Evolutionary conservation across 2,329 filamentous ascomycete species (phyloP).

Genomic region (Monilinia fructicola): DNA sequence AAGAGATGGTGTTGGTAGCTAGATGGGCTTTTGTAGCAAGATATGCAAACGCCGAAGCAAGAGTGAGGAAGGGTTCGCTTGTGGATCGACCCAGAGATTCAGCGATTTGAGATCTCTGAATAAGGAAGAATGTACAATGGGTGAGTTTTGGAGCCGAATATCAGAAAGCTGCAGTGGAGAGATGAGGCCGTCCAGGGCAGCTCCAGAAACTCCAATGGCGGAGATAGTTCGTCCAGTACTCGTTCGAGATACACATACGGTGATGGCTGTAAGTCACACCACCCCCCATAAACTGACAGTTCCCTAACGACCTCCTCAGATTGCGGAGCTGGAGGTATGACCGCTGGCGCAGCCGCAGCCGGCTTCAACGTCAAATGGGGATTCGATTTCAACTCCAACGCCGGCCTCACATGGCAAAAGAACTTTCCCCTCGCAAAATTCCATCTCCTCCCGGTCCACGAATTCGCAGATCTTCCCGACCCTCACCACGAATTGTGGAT

Average conservation of each 20-base stretch:
- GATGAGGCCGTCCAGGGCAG: constrained; percentile 24
- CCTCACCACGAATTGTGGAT: constrained; percentile 42
- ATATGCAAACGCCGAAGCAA: constrained; percentile 10
- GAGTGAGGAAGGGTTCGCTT: neutral
- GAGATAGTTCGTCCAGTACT: neutral
- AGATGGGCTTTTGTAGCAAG: constrained; percentile 20
- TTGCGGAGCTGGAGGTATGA: constrained; percentile 69
- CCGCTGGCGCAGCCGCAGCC: constrained; percentile 58
- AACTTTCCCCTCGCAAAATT: constrained; percentile 33
- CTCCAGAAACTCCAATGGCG: too few species aligned
- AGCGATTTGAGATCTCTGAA: constrained; percentile 6
- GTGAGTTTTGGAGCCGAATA: neutral
- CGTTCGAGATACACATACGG: constrained; percentile 28
- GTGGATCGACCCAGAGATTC: constrained; percentile 9
- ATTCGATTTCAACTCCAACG: constrained; percentile 55
- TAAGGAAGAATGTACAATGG: neutral
- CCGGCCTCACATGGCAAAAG: constrained; percentile 24
- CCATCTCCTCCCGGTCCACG: constrained; percentile 45
- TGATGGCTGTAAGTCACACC: constrained; percentile 30
- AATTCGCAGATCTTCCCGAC: constrained; percentile 46
- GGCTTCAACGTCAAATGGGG: constrained; percentile 60
- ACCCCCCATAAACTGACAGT: neutral
- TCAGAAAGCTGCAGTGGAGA: constrained; percentile 21
- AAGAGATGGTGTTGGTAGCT: constrained; percentile 21
- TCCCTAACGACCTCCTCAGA: constrained; percentile 38